Evolutionary conservation across 495 filamentous ascomycete genomes (phyloP), one percentile per base, ranked within the genome.

Genomic region (Ramalina peruviana): DNA sequence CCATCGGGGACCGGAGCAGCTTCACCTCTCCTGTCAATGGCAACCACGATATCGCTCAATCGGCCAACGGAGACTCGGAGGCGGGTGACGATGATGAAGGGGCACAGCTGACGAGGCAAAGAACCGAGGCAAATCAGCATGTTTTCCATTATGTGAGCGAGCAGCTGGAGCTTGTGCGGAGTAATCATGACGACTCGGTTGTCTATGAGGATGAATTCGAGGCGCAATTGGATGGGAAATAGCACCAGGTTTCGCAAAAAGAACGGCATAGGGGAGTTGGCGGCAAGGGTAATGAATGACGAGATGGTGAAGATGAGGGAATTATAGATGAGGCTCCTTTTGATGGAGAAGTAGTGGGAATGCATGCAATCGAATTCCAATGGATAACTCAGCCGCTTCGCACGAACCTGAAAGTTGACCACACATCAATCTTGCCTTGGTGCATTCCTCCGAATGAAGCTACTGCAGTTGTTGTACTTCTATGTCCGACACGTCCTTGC

Each of bases 1-100:
- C 86, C n/a, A 88, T 97, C 54, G 81, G 83, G 7, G 78, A 78
- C 36, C 78, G 87, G n/a, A 90, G 83, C 62, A 87, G 92, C 68
- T 94, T 83, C 60, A 76, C 73, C 47, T 51, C 57, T 1, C 71
- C 70, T 26, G 62, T 68, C 19, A 41, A 41, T 23, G 40, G 40
- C 21, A 23, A 41, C 9, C 30, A 33, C 30, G 9, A 11, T 7
- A 33, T 33, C 6, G 30, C 30, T 33, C 30, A 6, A 11, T 33
- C 30, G 40, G 15, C 40, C 40, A 64, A 70, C 56, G 70, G 75
- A 51, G 68, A 75, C 53, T 54, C 56, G 7, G 48, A 52, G 15
- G 42, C 30, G 9, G 46, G 13, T 48, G 52, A 10, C 15, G 66
- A 61, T 0, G 58, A 52, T 7, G 69, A 66, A 12, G 63, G 64